Conservation (phyloP, 352 stramenopile species). For the Salisapilia sapeloensis region DNA sequence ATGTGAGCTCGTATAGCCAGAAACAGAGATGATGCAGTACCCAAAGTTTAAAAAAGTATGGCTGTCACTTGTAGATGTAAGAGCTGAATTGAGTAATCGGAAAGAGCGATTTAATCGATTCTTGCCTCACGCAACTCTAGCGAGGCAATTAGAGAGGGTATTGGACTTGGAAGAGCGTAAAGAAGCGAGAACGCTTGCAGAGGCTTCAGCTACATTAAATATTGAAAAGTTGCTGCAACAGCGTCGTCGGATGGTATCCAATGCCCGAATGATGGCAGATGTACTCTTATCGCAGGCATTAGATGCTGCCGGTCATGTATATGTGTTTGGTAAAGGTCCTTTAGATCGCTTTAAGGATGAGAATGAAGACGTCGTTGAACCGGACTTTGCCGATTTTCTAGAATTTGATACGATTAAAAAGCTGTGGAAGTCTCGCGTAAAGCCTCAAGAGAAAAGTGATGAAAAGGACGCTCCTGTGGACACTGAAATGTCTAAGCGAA, state of each 20-base stretch:
- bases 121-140: conserved; percentile 18
- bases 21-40: conserved; percentile 54
- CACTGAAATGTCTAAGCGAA: neutral
- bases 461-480: neutral
- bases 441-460: conserved; percentile 7
- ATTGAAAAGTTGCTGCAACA: conserved; percentile 25
- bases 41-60: conserved; percentile 57
- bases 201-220: conserved; percentile 26
- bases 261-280: conserved; percentile 22
- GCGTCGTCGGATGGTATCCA: conserved; percentile 22
- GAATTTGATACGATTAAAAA: conserved; percentile 32
- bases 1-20: conserved; percentile 12
- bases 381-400: conserved; percentile 64
- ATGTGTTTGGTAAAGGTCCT: conserved; percentile 52
- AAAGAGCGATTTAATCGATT: conserved; percentile 53
- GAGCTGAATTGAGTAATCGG: conserved; percentile 32
- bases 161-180: conserved; percentile 53
- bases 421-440: conserved; percentile 41
- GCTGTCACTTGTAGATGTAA: conserved; percentile 49
- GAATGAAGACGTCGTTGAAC: conserved; percentile 27
- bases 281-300: conserved; percentile 31
- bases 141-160: conserved; percentile 44
- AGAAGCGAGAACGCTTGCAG: conserved; percentile 31
- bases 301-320: conserved; percentile 61
- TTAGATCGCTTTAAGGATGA: conserved; percentile 46